Conservation (phyloP, 148 eudicot genomes). For the Rhododendron mucronatum region DNA sequence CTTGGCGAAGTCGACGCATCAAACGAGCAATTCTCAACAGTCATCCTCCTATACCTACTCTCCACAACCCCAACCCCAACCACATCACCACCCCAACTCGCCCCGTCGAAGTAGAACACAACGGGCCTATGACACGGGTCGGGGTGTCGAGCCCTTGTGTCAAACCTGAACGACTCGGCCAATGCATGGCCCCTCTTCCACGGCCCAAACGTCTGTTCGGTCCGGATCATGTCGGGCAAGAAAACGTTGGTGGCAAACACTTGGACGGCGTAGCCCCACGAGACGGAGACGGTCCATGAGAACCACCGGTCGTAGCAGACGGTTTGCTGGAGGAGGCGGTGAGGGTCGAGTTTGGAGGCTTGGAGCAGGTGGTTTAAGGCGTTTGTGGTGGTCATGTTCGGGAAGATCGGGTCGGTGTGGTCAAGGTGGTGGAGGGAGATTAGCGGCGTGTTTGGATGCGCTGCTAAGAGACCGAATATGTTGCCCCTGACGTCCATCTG, state of each 20-base stretch:
- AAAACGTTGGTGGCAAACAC: slow-evolving; percentile 35
- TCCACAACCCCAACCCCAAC: not conserved
- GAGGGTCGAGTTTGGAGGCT: slow-evolving; percentile 49
- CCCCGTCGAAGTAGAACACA: slow-evolving; percentile 47
- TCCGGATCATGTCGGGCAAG: slow-evolving; percentile 41
- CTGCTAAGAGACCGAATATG: slow-evolving; percentile 51
- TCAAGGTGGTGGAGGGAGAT: slow-evolving; percentile 57
- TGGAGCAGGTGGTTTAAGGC: slow-evolving; percentile 44
- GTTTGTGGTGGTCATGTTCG: slow-evolving; percentile 35
- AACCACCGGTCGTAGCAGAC: slow-evolving; percentile 76
- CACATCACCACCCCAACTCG: not conserved
- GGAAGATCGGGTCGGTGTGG: slow-evolving; percentile 51
- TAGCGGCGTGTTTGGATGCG: slow-evolving; percentile 62
- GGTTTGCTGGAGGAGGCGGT: slow-evolving; percentile 61
- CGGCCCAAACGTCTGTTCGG: slow-evolving; percentile 41
- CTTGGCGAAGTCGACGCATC: slow-evolving; percentile 42
- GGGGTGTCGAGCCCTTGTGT: slow-evolving; percentile 28
- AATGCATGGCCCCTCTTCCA: slow-evolving; percentile 32
- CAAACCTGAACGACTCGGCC: slow-evolving; percentile 19
- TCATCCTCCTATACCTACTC: slow-evolving; percentile 41
- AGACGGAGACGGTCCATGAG: slow-evolving; percentile 78
- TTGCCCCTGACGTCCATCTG: slow-evolving; percentile 65
- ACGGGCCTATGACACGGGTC: slow-evolving; percentile 60
- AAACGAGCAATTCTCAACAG: slow-evolving; percentile 43
- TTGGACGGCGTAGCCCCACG: slow-evolving; percentile 82